Evolutionary conservation across 495 filamentous ascomycete species (phyloP).

Genomic region (Penicillium antarcticum): DNA sequence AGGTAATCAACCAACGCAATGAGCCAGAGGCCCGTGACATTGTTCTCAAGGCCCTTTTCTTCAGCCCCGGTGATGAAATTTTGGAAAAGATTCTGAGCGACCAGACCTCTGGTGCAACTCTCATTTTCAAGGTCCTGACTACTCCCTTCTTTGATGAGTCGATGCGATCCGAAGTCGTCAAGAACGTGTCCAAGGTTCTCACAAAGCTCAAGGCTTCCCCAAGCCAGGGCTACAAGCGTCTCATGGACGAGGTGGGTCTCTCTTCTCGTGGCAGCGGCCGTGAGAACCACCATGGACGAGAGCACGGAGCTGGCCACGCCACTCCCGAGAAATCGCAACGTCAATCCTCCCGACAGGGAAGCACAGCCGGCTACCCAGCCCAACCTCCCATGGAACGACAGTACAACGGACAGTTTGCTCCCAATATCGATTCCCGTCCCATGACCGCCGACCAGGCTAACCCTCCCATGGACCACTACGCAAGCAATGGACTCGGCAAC

Average conservation of each 20-base stretch:
- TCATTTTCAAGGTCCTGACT: conserved; percentile 97
- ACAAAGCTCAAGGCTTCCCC: conserved; percentile 88
- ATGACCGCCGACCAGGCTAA: conserved; percentile 41
- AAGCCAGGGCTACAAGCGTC: conserved; percentile 92
- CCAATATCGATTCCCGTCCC: conserved; percentile 37
- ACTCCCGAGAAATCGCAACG: conserved; percentile 47
- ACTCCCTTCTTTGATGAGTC: conserved; percentile 97
- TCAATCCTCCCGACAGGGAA: conserved; percentile 45
- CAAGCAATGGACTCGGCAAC: conserved; percentile 30
- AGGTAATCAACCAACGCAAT: conserved; percentile 97
- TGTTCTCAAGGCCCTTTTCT: conserved; percentile 90
- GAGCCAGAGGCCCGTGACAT: conserved; percentile 92
- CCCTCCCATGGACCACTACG: conserved; percentile 41
- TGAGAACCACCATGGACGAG: conserved; percentile 43
- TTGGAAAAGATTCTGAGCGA: conserved; percentile 90
- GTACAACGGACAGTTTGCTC: conserved; percentile 42
- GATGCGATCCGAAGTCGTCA: conserved; percentile 80
- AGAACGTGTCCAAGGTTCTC: conserved; percentile 87
- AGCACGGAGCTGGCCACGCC: conserved; percentile 38
- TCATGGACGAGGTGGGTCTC: conserved; percentile 96
- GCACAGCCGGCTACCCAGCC: conserved; percentile 33
- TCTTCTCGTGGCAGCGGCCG: conserved; percentile 58
- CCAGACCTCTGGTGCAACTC: conserved; percentile 85
- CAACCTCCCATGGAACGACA: conserved; percentile 47
- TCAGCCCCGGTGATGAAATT: conserved; percentile 81